A percentile compares a stretch with the other conserved stretches of the same genome.
phyloP scores from a whole-genome alignment of 2,329 filamentous ascomycete species.

The Xylariaceae sp. region DNA sequence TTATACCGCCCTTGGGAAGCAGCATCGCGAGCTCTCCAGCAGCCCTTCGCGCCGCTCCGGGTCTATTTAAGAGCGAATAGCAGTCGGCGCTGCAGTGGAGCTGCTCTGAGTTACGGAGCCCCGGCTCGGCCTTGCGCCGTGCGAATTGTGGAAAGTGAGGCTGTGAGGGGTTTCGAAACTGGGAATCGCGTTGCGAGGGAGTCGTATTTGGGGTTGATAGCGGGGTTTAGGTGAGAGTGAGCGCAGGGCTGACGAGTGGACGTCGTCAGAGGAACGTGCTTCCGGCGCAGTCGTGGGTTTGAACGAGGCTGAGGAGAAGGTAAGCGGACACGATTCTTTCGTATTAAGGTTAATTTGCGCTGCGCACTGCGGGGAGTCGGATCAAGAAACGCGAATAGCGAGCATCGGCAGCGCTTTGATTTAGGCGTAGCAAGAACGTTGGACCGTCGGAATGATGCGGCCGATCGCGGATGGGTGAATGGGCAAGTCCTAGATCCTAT shows the following conservation, averaged over 20 bases:
- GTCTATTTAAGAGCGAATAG: slow-evolving; percentile 20
- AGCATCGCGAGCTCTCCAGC: slow-evolving; percentile 62
- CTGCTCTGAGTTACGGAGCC: background rate
- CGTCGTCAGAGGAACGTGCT: slow-evolving; percentile 7
- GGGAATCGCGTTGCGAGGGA: background rate
- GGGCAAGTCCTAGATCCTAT: background rate
- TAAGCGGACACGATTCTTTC: background rate
- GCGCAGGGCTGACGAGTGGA: background rate
- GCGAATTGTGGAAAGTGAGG: background rate
- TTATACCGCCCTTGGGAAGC: slow-evolving; percentile 82
- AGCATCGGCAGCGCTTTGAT: background rate
- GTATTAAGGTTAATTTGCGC: slow-evolving; percentile 2
- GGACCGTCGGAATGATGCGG: background rate
- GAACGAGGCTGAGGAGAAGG: background rate
- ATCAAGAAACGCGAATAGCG: background rate
- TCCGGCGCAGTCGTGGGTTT: background rate
- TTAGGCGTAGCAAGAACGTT: background rate
- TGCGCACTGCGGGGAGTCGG: background rate
- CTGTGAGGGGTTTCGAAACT: background rate
- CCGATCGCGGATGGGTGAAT: background rate
- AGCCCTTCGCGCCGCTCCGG: slow-evolving; percentile 43
- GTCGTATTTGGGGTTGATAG: background rate
- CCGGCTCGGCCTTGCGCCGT: background rate
- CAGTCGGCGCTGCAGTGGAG: slow-evolving; percentile 1
- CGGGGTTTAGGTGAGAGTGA: background rate